Base-by-base conservation (phyloP, 371 early-diverging fungal species). In the Nematocida displodere region DNA sequence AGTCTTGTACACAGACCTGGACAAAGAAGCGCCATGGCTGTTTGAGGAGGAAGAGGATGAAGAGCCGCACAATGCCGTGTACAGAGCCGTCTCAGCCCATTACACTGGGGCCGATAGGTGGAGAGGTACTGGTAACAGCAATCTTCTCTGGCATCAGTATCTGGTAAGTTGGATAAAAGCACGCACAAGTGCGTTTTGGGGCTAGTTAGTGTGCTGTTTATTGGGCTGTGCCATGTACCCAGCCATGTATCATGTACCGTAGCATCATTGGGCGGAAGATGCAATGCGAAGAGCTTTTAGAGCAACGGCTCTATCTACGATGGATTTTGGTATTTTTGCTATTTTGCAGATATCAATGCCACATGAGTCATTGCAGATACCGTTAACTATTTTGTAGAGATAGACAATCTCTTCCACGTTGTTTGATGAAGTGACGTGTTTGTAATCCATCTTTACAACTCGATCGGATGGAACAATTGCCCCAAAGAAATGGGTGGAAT, bases 401-500 rank as follows among this genome's bases (percentile, higher is more conserved):
- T 98, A 99, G 0, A 93, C 91, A 22, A 99, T 91, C 34, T 91
- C 88, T 39, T 89, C 31, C 13, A 68, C 36, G 31, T 71, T 54
- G 22, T 80, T 36, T 2, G 46, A 34, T 29, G 48, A 33, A 5
- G 28, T 34, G 20, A 34, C 36, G 28, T 59, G 29, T 24, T 29
- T 44, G 33, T 49, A 66, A 34, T 67, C 55, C 80, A 85, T 78
- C 33, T 56, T 66, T 8, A 44, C 49, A 17, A 63, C 76, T 7
- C 56, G 54, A 33, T 78, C 59, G 0, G 92, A 88, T 66, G 92
- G 90, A 33, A 86, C 84, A 17, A 94, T 91, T 2, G 97, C 84
- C 40, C 89, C 88, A 34, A 91, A 91, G 78, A 97, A 98, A 85
- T 99, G 99, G 1, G 99, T 99, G 28, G 91, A 88, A 84, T 98